Base-by-base conservation (phyloP, 495 filamentous ascomycete genomes). In the Neurospora sublineolata region DNA sequence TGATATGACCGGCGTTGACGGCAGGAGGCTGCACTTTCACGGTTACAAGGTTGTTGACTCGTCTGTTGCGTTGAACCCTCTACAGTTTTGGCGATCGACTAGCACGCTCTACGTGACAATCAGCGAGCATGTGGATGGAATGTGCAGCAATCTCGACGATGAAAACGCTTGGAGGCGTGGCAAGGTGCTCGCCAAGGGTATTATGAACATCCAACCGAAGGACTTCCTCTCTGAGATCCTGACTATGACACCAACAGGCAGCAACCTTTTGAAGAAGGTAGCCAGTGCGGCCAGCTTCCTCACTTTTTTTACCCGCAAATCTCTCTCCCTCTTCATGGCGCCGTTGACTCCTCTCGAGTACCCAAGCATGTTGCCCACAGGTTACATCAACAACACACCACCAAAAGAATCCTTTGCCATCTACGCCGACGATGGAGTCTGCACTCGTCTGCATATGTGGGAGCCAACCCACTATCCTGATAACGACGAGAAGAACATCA, bases 41-140 rank as follows among this genome's bases (percentile, higher is more conserved):
- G 89, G 88, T 10, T 86, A 85, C 76, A 91, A 91, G 79, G 79
- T 88, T 6, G 83, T 92, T 39, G 84, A 90, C 77, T 86, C 87
- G 6, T 86, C 80, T 0, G 85, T 88, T 38, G 84, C 88, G 1
- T 80, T 91, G 70, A 84, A 84, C 1, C 79, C 83, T 12, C 70
- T 77, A 9, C 79, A 83, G 52, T 86, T 88, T 69, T 91, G 89
- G 90, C 81, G 82, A 71, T 87, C 88, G 10, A 89, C 89, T 10
- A 88, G 86, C 23, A 90, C 88, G 1, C 83, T 91, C 14, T 89
- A 90, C 71, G 84, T 88, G 64, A 87, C 83, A 11, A 77, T 86
- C 73, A 83, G 82, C 68, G 80, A 85, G 70, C 75, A 78, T 37
- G 58, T 78, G 3, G 44, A 60, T 9, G 76, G 75, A 41, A 77